Evolutionary conservation across 2,329 filamentous ascomycete species (phyloP), one percentile per base, ranked within the genome.

Genomic region (Nannizzia gypsea): DNA sequence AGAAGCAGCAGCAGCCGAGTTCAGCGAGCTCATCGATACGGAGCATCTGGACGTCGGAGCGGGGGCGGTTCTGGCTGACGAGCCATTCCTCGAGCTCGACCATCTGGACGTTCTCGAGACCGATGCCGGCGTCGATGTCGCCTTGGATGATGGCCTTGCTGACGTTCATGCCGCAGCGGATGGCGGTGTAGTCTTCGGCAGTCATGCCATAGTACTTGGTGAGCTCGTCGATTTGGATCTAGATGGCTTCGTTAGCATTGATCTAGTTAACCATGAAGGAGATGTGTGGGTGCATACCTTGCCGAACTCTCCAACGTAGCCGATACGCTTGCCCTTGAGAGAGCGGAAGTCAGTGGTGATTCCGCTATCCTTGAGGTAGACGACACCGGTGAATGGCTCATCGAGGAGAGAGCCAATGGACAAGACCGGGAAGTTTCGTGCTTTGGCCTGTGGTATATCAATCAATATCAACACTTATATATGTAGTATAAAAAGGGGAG

Each of bases 1-100:
- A 90, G 81, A 90, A 90, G 79, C 87, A 90, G 81, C 87, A 90
- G 77, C 87, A 90, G 56, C 87, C 87, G 2, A 90, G 78, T 71
- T 89, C 85, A 36, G 87, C 87, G 28, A 90, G 84, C 75, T 90
- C 82, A 70, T 90, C 87, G 68, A 90, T 90, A 67, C 87, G 84
- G 17, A 90, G 81, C 87, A 90, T 90, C 73, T 88, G 84, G 6
- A 89, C 87, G 64, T 90, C 86, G 13, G 77, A 74, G 69, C 80
- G 81, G 61, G 83, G 80, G 0, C 85, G 84, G 65, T 79, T 79
- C 69, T 88, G 84, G 0, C 69, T 63, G 0, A 78, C 78, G 20
- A 90, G 83, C 87, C 86, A 90, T 69, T 89, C 86, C 71, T 87
- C 86, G 1, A 90, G 79, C 73, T 90, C 87, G 48, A 90, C 87